Percentiles rank a stretch among this genome's conserved stretches.
Evolutionary conservation across 1,284 basidiomycete genomes (phyloP).

Genomic region (Leccinum cinnamomeum): DNA sequence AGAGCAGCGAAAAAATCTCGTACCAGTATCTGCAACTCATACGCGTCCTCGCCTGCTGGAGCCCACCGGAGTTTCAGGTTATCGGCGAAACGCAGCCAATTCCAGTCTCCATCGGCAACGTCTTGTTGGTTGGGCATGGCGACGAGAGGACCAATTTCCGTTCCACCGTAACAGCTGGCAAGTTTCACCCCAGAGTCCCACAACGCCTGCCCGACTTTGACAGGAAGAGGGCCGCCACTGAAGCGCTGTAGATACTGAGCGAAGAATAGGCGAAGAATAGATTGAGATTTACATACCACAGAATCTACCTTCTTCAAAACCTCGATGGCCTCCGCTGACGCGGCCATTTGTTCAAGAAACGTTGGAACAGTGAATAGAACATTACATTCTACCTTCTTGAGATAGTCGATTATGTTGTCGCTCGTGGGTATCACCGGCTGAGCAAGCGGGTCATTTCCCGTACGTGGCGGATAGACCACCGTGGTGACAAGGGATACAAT

Average conservation of each 20-base stretch:
- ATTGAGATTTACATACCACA: not conserved
- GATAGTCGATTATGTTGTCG: conserved; percentile 15
- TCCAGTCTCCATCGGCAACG: conserved; percentile 31
- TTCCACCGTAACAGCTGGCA: conserved; percentile 26
- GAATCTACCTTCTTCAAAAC: not conserved
- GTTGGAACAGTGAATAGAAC: not conserved
- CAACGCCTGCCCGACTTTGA: conserved; percentile 25
- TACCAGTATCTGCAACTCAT: conserved; percentile 38
- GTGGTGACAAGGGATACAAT: conserved; percentile 10
- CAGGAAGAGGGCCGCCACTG: conserved; percentile 28
- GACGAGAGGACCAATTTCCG: conserved; percentile 28
- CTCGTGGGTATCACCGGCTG: conserved; percentile 24
- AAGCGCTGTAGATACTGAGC: conserved; percentile 15
- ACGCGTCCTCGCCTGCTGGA: conserved; percentile 32
- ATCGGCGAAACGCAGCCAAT: conserved; percentile 29
- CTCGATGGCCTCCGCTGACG: not conserved
- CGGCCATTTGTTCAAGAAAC: not conserved
- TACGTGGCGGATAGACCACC: conserved; percentile 19
- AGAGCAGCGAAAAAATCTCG: not conserved
- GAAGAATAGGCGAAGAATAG: not conserved
- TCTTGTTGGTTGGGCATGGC: not conserved
- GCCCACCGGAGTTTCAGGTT: conserved; percentile 28
- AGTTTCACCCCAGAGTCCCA: conserved; percentile 25
- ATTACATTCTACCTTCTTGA: conserved; percentile 7
- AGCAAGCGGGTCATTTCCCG: conserved; percentile 6